phyloP scores from a whole-genome alignment of 2,329 filamentous ascomycete species.

The Sporothrix curviconia region DNA sequence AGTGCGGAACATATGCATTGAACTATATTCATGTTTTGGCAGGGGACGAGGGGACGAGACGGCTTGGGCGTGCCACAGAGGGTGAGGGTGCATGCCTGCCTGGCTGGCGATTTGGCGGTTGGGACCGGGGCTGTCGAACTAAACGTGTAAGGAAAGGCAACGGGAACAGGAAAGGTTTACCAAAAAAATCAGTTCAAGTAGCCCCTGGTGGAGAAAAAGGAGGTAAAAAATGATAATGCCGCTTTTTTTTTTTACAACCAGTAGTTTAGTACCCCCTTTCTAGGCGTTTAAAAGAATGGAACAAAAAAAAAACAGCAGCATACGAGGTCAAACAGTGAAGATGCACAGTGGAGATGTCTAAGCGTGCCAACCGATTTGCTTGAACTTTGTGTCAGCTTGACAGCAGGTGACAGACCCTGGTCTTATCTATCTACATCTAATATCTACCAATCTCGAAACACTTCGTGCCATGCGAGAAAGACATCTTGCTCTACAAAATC shows the following conservation, averaged over 20 bases:
- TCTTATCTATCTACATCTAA: too few relatives aligned
- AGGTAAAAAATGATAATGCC: constrained; percentile 12
- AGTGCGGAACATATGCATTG: background rate
- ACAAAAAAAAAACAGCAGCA: too few relatives aligned
- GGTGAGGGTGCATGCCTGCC: too few relatives aligned
- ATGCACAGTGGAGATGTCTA: too few relatives aligned
- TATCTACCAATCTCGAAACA: constrained; percentile 3
- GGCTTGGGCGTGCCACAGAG: too few relatives aligned
- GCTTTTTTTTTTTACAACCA: constrained; percentile 8
- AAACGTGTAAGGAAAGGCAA: constrained; percentile 9
- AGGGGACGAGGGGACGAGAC: background rate
- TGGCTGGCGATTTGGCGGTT: too few relatives aligned
- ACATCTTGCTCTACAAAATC: background rate
- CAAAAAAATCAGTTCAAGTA: constrained; percentile 9
- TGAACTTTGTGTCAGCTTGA: too few relatives aligned
- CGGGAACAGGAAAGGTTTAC: background rate
- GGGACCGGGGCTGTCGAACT: background rate
- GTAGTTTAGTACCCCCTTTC: constrained; percentile 7
- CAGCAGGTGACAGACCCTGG: too few relatives aligned
- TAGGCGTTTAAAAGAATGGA: background rate
- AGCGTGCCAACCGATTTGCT: too few relatives aligned
- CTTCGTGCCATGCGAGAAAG: background rate
- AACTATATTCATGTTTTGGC: too few relatives aligned
- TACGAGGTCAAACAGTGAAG: too few relatives aligned
- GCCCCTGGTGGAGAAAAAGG: constrained; percentile 12